Evolutionary conservation across 2,329 filamentous ascomycete genomes (phyloP), one percentile per base, ranked within the genome.

Genomic region (Aspergillus oerlinghausenensis): DNA sequence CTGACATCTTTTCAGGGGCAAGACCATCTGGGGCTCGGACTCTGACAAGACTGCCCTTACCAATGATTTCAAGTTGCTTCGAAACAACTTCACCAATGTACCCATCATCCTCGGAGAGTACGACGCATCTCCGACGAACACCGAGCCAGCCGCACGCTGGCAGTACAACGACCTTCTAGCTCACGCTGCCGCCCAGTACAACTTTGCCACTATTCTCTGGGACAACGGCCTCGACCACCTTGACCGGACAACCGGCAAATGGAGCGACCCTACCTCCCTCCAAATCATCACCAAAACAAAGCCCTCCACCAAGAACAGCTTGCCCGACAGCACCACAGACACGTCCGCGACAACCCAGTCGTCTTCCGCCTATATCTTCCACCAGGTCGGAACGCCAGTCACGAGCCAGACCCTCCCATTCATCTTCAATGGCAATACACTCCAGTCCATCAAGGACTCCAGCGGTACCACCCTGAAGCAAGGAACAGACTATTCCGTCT

Each of bases 101-200:
- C 83, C 83, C 0, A 70, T 85, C 2, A 66, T 86, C 2, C 76
- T 86, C 11, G 83, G 84, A 10, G 83, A 87, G 70, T 86, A 80
- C 69, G 78, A 81, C 56, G 79, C 80, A 1, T 80, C 77, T 0
- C 75, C 77, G 3, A 67, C 71, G 0, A 76, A 76, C 50, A 80
- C 79, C 1, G 84, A 87, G 65, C 76, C 79, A 0, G 80, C 81
- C 0, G 82, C 80, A 1, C 74, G 82, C 49, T 85, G 83, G 80
- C 80, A 80, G 55, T 86, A 84, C 65, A 81, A 79, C 53, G 82
- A 86, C 66, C 76, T 78, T 57, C 73, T 86, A 53, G 68, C 80
- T 21, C 77, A 77, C 28, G 79, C 76, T 0, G 79, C 80, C 0
- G 73, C 70, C 1, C 75, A 78, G 49, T 80, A 83, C 61, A 74